Conservation (phyloP, 2,329 filamentous ascomycete genomes). For the Huntiella savannae region DNA sequence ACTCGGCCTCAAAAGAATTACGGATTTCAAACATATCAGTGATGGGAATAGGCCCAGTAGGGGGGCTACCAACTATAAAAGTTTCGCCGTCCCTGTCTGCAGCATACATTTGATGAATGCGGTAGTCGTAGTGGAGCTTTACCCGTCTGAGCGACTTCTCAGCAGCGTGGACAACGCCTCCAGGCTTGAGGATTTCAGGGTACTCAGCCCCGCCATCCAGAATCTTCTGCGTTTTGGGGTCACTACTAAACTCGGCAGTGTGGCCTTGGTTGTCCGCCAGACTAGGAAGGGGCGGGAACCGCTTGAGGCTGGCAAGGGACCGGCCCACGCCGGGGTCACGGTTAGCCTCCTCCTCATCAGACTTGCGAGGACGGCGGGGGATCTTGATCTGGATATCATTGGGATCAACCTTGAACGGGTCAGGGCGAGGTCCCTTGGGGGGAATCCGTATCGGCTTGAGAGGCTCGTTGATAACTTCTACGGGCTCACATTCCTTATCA, state of each 20-base stretch:
- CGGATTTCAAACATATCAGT: slow-evolving; percentile 8
- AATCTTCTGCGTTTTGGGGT: not conserved
- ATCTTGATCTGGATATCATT: too few species aligned
- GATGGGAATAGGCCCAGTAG: slow-evolving; percentile 1
- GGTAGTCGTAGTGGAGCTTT: slow-evolving; percentile 6
- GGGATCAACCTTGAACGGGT: too few species aligned
- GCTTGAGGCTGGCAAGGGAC: not conserved
- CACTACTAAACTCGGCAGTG: not conserved
- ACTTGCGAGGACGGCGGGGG: too few species aligned
- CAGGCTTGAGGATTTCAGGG: not conserved
- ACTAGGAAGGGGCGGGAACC: not conserved
- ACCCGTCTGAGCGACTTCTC: not conserved
- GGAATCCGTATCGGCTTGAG: too few species aligned
- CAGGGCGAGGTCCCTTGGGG: too few species aligned
- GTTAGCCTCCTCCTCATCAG: too few species aligned
- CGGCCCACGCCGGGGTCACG: too few species aligned
- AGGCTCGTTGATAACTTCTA: too few species aligned
- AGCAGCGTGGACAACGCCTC: not conserved
- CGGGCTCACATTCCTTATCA: not conserved
- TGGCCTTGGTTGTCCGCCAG: not conserved
- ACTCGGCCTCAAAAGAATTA: slow-evolving; percentile 6
- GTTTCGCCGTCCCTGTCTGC: slow-evolving; percentile 9
- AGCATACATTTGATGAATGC: slow-evolving; percentile 6
- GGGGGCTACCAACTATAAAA: slow-evolving; percentile 9
- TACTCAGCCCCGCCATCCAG: not conserved